Conservation (phyloP, 257 asterid genomes). For the Mentha longifolia region DNA sequence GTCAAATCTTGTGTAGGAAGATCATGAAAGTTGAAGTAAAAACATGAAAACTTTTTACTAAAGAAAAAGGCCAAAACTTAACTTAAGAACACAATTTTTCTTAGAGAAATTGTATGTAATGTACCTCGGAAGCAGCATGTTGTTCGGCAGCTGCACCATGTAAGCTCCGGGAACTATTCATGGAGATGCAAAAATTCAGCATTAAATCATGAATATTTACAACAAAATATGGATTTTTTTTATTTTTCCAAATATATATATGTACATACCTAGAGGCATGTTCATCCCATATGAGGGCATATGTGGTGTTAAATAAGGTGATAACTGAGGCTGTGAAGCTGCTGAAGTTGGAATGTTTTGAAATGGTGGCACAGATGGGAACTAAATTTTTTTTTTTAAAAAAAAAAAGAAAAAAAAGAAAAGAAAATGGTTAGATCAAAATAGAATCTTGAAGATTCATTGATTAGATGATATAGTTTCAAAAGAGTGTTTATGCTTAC, state of each 20-base stretch:
- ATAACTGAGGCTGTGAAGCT: slow-evolving; percentile 34
- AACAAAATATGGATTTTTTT: neutral
- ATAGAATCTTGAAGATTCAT: neutral
- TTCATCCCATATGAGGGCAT: slow-evolving; percentile 50
- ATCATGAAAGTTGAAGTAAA: neutral
- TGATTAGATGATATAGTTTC: neutral
- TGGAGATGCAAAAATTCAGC: slow-evolving; percentile 9
- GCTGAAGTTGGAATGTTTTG: slow-evolving; percentile 46
- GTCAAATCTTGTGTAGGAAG: neutral
- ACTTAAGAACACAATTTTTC: neutral
- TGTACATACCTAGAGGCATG: slow-evolving; percentile 53
- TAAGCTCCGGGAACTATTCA: slow-evolving; percentile 52
- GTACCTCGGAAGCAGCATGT: slow-evolving; percentile 52
- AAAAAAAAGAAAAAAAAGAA: neutral
- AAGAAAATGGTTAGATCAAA: neutral
- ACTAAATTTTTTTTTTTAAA: too few species aligned
- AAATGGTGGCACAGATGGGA: slow-evolving; percentile 56
- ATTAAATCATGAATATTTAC: neutral
- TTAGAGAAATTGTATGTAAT: slow-evolving; percentile 1
- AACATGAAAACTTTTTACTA: neutral
- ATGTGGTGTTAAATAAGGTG: slow-evolving; percentile 15
- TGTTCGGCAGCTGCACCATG: slow-evolving; percentile 53
- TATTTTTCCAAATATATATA: neutral
- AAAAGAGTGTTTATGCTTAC: slow-evolving; percentile 45
- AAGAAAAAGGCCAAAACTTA: neutral